These are phyloP conservation scores for Cordyceps cateniannulata DNA, from an alignment of 2,329 filamentous ascomycete genomes.

Conservation along the genomic window DNA sequence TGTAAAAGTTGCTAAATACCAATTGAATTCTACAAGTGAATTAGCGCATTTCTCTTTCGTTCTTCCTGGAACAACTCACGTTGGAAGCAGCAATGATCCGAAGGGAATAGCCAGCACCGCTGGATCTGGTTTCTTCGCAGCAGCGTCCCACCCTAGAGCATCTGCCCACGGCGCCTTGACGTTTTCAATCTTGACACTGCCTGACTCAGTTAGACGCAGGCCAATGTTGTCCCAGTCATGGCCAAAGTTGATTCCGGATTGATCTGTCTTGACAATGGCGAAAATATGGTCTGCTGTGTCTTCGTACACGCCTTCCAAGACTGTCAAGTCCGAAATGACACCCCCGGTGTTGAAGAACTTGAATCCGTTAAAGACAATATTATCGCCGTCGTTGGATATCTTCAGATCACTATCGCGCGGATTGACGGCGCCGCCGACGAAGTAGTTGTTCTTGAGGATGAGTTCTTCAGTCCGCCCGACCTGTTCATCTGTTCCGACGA, in stretches of 20 bases:
- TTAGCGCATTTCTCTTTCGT: not conserved
- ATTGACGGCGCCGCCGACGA: conserved; percentile 60
- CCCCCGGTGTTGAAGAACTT: conserved; percentile 65
- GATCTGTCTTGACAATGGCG: conserved; percentile 50
- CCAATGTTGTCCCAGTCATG: conserved; percentile 63
- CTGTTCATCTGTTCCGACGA: conserved; percentile 55
- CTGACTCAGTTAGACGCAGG: conserved; percentile 57
- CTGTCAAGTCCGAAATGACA: conserved; percentile 58
- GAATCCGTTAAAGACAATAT: conserved; percentile 52
- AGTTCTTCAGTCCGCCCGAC: conserved; percentile 48
- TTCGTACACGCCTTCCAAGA: conserved; percentile 56
- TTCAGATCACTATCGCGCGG: conserved; percentile 56
- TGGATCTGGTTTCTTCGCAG: conserved; percentile 43
- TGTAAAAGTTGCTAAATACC: conserved; percentile 60
- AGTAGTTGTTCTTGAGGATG: conserved; percentile 59
- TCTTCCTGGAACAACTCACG: conserved; percentile 26
- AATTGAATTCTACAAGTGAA: conserved; percentile 46
- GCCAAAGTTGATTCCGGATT: conserved; percentile 49
- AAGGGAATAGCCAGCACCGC: conserved; percentile 47
- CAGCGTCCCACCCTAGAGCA: conserved; percentile 53
- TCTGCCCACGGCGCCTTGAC: conserved; percentile 52
- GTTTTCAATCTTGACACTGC: conserved; percentile 53
- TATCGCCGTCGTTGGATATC: conserved; percentile 47
- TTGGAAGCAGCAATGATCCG: conserved; percentile 51
- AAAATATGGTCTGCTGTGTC: conserved; percentile 56